Base-by-base conservation (phyloP, 768 basidiomycete genomes). In the Termitomyces eurrhizus region DNA sequence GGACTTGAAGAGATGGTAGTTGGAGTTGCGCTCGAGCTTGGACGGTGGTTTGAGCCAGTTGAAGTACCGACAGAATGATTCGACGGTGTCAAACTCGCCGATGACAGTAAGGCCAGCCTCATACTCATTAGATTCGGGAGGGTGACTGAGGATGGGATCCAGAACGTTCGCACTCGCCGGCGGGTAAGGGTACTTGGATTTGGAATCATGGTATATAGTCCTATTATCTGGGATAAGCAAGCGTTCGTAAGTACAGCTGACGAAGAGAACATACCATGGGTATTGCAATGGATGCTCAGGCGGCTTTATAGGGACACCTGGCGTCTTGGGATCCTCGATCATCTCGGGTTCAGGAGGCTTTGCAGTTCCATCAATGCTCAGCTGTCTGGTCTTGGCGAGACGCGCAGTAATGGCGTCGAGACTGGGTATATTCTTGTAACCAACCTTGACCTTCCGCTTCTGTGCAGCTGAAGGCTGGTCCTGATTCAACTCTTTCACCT, bases 31-130 rank as follows among this genome's bases (percentile, higher is more conserved):
- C 67, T 94, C 91, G 37, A 96, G 84, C 68, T 86, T 84, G 37
- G 92, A 93, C 12, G 95, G 95, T 0, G 90, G 90, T 73, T 94
- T 94, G 63, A 93, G 86, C 92, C 92, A 94, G 75, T 94, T 93
- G 80, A 93, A 91, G 76, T 93, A 92, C 21, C 93, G 85, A 73
- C 93, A 94, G 78, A 92, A 95, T 33, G 84, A 82, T 74, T 94
- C 92, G 59, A 95, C 94, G 13, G 95, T 95, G 70, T 87, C 83
- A 72, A 95, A 95, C 66, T 92, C 91, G 64, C 93, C 95, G 61
- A 97, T 87, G 54, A 90, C 84, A 36, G 89, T 88, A 44, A 96
- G 77, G 0, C 90, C 89, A 6, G 92, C 93, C 75, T 94, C 93
- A 73, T 94, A 95, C 62, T 88, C 87, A 16, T 70, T 75, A 8